Conservation (phyloP, 805 yeast genomes). For the Suhomyces sp. region DNA sequence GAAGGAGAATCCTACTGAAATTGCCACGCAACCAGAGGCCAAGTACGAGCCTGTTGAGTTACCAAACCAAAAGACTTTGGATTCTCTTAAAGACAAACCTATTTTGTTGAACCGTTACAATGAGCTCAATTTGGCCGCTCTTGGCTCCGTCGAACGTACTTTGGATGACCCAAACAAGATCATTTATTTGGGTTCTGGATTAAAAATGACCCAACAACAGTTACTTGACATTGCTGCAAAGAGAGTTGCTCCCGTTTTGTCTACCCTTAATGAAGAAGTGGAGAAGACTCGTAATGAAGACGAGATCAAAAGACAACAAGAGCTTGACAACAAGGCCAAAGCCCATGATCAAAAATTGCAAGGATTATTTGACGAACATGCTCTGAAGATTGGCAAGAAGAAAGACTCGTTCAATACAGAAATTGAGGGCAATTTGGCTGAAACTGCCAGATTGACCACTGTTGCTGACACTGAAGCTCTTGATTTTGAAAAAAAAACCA, state of each 20-base stretch:
- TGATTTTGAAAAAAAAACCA: slow-evolving; percentile 40
- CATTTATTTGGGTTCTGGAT: slow-evolving; percentile 53
- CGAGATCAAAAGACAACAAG: slow-evolving; percentile 38
- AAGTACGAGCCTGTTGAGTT: slow-evolving; percentile 33
- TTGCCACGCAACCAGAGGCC: slow-evolving; percentile 31
- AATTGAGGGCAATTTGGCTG: slow-evolving; percentile 30
- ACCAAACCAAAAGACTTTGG: slow-evolving; percentile 37
- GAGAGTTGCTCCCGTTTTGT: slow-evolving; percentile 54
- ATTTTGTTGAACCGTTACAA: slow-evolving; percentile 46
- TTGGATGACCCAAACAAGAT: slow-evolving; percentile 50
- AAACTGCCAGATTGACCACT: slow-evolving; percentile 19
- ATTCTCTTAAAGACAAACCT: slow-evolving; percentile 46
- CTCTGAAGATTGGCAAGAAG: slow-evolving; percentile 36
- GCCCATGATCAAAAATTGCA: slow-evolving; percentile 35
- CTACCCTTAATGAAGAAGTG: slow-evolving; percentile 50
- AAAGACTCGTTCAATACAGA: slow-evolving; percentile 41
- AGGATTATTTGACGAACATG: slow-evolving; percentile 35
- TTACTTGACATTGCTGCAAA: slow-evolving; percentile 53
- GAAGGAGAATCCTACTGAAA: slow-evolving; percentile 33
- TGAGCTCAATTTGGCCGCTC: slow-evolving; percentile 49
- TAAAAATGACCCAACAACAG: slow-evolving; percentile 52
- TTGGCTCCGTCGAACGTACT: slow-evolving; percentile 41
- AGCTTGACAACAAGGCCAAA: slow-evolving; percentile 33
- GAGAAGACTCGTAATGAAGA: slow-evolving; percentile 43
- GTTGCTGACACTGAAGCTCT: slow-evolving; percentile 33